Evolutionary conservation across 495 filamentous ascomycete genomes (phyloP).

Genomic region (Aspergillus affinis): DNA sequence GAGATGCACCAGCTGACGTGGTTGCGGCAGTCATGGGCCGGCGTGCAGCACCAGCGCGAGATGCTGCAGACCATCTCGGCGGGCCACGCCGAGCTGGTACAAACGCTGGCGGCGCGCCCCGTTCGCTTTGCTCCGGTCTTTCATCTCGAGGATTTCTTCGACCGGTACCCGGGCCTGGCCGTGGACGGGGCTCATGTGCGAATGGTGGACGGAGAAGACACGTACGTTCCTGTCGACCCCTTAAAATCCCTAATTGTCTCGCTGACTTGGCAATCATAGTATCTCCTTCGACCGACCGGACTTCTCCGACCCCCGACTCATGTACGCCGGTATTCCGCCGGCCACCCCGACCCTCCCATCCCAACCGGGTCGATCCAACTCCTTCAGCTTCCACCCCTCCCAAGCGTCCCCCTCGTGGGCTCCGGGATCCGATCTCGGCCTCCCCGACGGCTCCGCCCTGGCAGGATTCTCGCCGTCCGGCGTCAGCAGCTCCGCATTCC

Average conservation of each 20-base stretch:
- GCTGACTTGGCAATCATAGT: background rate
- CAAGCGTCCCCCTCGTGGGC: slow-evolving; percentile 14
- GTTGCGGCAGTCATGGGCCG: slow-evolving; percentile 70
- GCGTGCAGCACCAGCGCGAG: slow-evolving; percentile 75
- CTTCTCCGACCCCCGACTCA: slow-evolving; percentile 13
- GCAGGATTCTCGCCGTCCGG: slow-evolving; percentile 33
- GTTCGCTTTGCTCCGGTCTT: slow-evolving; percentile 75
- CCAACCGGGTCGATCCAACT: slow-evolving; percentile 20
- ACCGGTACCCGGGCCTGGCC: slow-evolving; percentile 62
- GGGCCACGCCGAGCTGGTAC: slow-evolving; percentile 71
- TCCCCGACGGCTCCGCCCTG: slow-evolving; percentile 5
- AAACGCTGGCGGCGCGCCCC: slow-evolving; percentile 62
- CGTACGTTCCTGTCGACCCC: slow-evolving; percentile 3
- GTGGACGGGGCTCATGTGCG: slow-evolving; percentile 56
- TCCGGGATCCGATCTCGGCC: slow-evolving; percentile 12
- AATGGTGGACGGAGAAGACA: slow-evolving; percentile 52
- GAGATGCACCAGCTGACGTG: slow-evolving; percentile 78
- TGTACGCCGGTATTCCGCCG: slow-evolving; percentile 14
- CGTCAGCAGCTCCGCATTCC: slow-evolving; percentile 33
- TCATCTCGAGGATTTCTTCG: slow-evolving; percentile 83
- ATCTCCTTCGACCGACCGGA: slow-evolving; percentile 9
- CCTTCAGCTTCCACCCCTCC: slow-evolving; percentile 19
- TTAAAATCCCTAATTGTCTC: background rate
- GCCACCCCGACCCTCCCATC: slow-evolving; percentile 25
- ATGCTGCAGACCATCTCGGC: slow-evolving; percentile 71